These are phyloP conservation scores for Aspergillus sojae DNA, from an alignment of 2,329 filamentous ascomycete genomes.

Conservation along the genomic window DNA sequence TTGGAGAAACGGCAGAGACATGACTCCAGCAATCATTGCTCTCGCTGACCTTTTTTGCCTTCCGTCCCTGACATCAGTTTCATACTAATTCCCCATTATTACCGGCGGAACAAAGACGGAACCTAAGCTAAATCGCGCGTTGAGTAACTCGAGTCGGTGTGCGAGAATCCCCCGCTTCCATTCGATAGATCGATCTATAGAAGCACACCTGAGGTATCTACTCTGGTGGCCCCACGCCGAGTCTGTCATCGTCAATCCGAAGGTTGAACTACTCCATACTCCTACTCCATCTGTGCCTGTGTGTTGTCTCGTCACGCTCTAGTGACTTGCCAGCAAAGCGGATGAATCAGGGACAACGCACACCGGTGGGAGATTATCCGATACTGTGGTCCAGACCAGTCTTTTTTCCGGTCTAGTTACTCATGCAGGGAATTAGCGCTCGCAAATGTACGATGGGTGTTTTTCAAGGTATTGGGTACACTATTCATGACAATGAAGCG, in stretches of 20 bases:
- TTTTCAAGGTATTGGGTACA: background rate
- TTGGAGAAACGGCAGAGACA: background rate
- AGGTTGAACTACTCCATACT: background rate
- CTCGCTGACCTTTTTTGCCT: background rate
- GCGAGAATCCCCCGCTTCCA: background rate
- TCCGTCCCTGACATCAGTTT: slow-evolving; percentile 9
- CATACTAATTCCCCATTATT: background rate
- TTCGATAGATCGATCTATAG: background rate
- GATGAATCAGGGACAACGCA: slow-evolving; percentile 2
- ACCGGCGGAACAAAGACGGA: background rate
- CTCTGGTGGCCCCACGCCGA: background rate
- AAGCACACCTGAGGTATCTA: background rate
- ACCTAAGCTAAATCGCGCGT: background rate
- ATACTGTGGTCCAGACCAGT: background rate
- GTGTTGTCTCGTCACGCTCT: slow-evolving; percentile 1
- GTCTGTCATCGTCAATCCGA: background rate
- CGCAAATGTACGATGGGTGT: background rate
- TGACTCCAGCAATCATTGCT: background rate
- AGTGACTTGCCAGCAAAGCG: slow-evolving; percentile 1
- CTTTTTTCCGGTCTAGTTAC: background rate
- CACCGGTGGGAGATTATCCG: background rate
- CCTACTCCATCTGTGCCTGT: background rate
- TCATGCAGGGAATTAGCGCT: background rate
- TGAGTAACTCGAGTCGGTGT: slow-evolving; percentile 1
- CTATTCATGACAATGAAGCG: background rate